Conservation (phyloP, 2,329 filamentous ascomycete species). For the Alternaria tenuissima region DNA sequence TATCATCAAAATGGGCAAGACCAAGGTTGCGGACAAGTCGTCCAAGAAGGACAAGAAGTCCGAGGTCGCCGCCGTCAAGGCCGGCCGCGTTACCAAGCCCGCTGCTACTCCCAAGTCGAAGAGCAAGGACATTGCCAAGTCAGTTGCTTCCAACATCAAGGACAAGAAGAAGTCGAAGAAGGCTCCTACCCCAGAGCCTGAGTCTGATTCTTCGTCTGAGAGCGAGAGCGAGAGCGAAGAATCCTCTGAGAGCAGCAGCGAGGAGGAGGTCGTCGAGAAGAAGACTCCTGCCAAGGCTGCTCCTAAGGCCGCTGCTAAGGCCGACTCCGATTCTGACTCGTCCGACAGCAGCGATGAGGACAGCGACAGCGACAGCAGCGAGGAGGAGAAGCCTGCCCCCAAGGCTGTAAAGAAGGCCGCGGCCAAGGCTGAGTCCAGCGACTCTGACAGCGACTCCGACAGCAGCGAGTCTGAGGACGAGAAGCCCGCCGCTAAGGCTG, state of each 20-base stretch:
- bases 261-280: slow-evolving; percentile 47
- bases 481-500: slow-evolving; percentile 37
- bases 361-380: slow-evolving; percentile 38
- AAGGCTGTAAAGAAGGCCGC: slow-evolving; percentile 45
- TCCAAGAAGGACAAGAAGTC: slow-evolving; percentile 68
- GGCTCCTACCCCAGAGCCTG: slow-evolving; percentile 58
- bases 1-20: slow-evolving; percentile 48
- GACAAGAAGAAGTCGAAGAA: slow-evolving; percentile 63
- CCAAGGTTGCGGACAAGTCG: slow-evolving; percentile 44
- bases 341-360: slow-evolving; percentile 37
- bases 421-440: slow-evolving; percentile 50
- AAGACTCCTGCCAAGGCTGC: slow-evolving; percentile 47
- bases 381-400: slow-evolving; percentile 37
- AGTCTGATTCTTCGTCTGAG: slow-evolving; percentile 50
- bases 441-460: slow-evolving; percentile 35
- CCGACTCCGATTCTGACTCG: slow-evolving; percentile 45
- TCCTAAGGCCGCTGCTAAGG: slow-evolving; percentile 47
- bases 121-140: slow-evolving; percentile 72
- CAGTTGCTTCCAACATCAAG: slow-evolving; percentile 46
- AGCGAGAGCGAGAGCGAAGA: slow-evolving; percentile 48
- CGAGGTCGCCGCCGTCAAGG: slow-evolving; percentile 68
- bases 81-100: slow-evolving; percentile 72
- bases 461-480: slow-evolving; percentile 43
- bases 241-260: slow-evolving; percentile 39
- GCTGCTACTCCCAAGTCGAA: slow-evolving; percentile 71